phyloP scores from a whole-genome alignment of 345 rosid genomes.

The Acer saccharum region DNA sequence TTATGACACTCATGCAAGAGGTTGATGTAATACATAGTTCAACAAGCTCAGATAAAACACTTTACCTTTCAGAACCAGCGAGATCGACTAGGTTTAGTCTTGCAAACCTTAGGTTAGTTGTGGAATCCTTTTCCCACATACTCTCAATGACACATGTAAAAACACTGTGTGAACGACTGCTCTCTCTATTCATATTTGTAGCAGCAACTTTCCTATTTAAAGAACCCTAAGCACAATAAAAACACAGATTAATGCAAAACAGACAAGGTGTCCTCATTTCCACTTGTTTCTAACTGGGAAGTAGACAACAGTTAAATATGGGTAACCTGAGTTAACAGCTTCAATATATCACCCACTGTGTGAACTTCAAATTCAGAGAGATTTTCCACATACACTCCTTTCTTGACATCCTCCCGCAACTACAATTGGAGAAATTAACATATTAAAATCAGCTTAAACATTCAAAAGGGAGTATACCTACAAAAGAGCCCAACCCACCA shows the following conservation, averaged over 20 bases:
- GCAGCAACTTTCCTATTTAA: slow-evolving; percentile 90
- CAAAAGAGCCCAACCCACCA: slow-evolving; percentile 42
- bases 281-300: neutral
- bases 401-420: slow-evolving; percentile 90
- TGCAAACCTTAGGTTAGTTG: slow-evolving; percentile 85
- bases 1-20: neutral
- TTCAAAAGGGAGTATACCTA: slow-evolving; percentile 9
- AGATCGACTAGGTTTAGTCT: slow-evolving; percentile 93
- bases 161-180: slow-evolving; percentile 95
- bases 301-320: slow-evolving; percentile 19
- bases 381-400: slow-evolving; percentile 89
- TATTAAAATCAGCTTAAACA: slow-evolving; percentile 9
- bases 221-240: slow-evolving; percentile 58
- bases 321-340: slow-evolving; percentile 78
- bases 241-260: slow-evolving; percentile 16
- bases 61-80: slow-evolving; percentile 93
- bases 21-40: slow-evolving; percentile 6
- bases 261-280: neutral
- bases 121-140: slow-evolving; percentile 90
- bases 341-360: slow-evolving; percentile 76
- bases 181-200: slow-evolving; percentile 95
- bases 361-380: slow-evolving; percentile 87
- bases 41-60: slow-evolving; percentile 20
- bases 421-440: slow-evolving; percentile 31
- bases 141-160: slow-evolving; percentile 93